Base-by-base conservation (phyloP, 768 basidiomycete species). In the Termitomyces sp. region DNA sequence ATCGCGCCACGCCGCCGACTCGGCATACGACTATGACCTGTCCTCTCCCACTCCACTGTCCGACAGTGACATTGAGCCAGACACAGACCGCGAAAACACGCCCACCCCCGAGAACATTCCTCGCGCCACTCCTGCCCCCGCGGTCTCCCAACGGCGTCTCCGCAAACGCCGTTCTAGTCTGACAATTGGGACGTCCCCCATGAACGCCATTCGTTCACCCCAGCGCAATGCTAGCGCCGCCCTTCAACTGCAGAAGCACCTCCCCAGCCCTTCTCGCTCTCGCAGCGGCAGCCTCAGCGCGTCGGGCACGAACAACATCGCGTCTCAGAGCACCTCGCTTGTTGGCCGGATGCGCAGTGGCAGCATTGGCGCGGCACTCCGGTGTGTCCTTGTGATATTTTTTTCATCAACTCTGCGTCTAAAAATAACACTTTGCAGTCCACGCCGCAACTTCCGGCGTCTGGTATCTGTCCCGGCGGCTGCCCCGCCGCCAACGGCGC, bases 111-210 rank as follows among this genome's bases (percentile, higher is more conserved):
- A 66, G 49, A n/a, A 63, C 45, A 36, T 53, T 35, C 36, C 32
- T 53, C 51, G 59, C 62, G 20, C 47, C 26, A 24, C 44, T 32
- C 44, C 20, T 3, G 54, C 32, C 40, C 45, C 24, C 13, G 43
- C 46, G 3, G 50, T 28, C 20, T 58, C 61, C 14, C 65, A 57
- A 28, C 79, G 80, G 26, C 77, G 76, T 35, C 76, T 84, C 28
- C 82, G 87, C 48, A 80, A 77, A 53, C 80, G 87, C 43, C 82
- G 85, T 43, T 86, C 85, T 18, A 87, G 85, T 38, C 69, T 88
- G 32, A 87, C 81, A 5, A 60, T 83, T 22, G 76, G 70, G 3
- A 72, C 75, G 13, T 82, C 77, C 8, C 83, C 85, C 1, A 80
- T 87, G 70, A 75, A 75, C 43, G 66, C 75, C 36, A 84, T 88